Conservation (phyloP, 2,329 filamentous ascomycete species). For the Verticillium nonalfalfae region DNA sequence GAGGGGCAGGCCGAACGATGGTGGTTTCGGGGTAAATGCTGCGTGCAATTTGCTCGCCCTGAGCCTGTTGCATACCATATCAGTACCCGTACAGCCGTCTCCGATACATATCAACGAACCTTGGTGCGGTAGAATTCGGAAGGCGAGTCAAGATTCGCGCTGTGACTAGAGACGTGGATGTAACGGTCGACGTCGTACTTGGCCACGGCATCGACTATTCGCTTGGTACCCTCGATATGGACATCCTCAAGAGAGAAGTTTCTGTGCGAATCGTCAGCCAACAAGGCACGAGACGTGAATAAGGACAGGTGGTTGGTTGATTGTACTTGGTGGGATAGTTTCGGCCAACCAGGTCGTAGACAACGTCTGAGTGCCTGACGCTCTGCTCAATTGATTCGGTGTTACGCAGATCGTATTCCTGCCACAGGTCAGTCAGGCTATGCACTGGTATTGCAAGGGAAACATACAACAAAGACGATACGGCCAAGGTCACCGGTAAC, state of each 20-base stretch:
- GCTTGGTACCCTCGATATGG: conserved; percentile 84
- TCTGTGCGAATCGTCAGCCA: conserved; percentile 41
- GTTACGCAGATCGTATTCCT: conserved; percentile 95
- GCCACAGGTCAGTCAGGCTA: conserved; percentile 6
- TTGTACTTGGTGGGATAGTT: conserved; percentile 91
- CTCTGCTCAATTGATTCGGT: conserved; percentile 94
- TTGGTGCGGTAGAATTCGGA: conserved; percentile 93
- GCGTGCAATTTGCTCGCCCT: conserved; percentile 76
- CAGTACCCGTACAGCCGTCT: not conserved
- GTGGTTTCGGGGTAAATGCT: conserved; percentile 95
- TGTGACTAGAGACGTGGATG: conserved; percentile 95
- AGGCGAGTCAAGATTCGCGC: conserved; percentile 70
- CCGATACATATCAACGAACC: conserved; percentile 31
- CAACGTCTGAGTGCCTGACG: conserved; percentile 92
- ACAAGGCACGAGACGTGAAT: conserved; percentile 5
- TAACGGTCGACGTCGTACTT: conserved; percentile 98
- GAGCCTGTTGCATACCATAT: conserved; percentile 43
- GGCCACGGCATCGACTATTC: conserved; percentile 88
- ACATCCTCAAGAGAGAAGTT: conserved; percentile 94
- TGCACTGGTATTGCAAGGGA: not conserved
- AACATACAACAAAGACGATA: conserved; percentile 72
- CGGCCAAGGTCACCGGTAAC: conserved; percentile 90
- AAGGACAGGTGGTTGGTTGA: not conserved
- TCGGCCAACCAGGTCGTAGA: conserved; percentile 92
- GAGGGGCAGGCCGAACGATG: conserved; percentile 85